Evolutionary conservation across 2,329 filamentous ascomycete genomes (phyloP).

Genomic region (Biscogniauxia mediterranea): DNA sequence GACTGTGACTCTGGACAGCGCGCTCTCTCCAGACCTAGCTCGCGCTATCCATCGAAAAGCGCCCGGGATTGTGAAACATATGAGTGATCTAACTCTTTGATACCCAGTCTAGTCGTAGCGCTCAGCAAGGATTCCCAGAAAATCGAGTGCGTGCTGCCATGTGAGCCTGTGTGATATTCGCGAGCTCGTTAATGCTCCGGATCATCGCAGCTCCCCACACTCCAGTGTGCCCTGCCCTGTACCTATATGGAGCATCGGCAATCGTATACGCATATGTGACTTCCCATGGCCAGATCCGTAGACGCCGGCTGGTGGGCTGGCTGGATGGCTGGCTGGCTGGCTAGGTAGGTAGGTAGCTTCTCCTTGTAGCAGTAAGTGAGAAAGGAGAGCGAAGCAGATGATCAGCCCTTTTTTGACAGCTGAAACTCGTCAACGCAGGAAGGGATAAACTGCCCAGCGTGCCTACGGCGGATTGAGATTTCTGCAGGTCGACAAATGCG

Average conservation of each 20-base stretch:
- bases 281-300: slow-evolving; percentile 32
- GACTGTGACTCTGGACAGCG: slow-evolving; percentile 23
- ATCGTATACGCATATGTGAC: slow-evolving; percentile 31
- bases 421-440: slow-evolving; percentile 22
- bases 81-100: slow-evolving; percentile 19
- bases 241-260: slow-evolving; percentile 23
- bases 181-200: slow-evolving; percentile 19
- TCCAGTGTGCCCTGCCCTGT: slow-evolving; percentile 9
- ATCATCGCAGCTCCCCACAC: slow-evolving; percentile 24
- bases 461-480: slow-evolving; percentile 14
- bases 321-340: slow-evolving; percentile 14
- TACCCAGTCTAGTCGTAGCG: slow-evolving; percentile 14
- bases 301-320: slow-evolving; percentile 19
- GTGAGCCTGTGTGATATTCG: slow-evolving; percentile 24
- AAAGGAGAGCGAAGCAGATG: slow-evolving; percentile 12
- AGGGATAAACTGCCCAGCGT: slow-evolving; percentile 15
- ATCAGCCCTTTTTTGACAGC: slow-evolving; percentile 20
- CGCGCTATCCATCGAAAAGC: slow-evolving; percentile 17
- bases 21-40: slow-evolving; percentile 21
- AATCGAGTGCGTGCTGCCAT: slow-evolving; percentile 11
- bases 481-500: slow-evolving; percentile 34
- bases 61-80: slow-evolving; percentile 28
- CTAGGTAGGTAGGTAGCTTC: no score
- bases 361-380: slow-evolving; percentile 3
- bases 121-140: slow-evolving; percentile 4